Conservation (phyloP, 495 filamentous ascomycete species). For the Aspergillus mulundensis region DNA sequence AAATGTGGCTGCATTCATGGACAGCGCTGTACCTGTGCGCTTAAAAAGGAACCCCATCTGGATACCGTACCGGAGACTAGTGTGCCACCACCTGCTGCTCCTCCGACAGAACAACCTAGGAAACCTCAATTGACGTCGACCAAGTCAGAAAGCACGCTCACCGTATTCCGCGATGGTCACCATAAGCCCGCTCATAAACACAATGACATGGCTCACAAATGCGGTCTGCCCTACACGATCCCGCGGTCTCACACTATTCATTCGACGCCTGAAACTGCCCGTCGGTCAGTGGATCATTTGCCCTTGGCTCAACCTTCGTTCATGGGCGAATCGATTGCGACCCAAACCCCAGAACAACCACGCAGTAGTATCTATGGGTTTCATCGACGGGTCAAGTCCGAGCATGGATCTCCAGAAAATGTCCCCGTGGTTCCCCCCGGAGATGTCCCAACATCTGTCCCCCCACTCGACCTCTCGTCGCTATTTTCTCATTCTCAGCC, state of each 20-base stretch:
- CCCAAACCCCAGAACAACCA: constrained; percentile 28
- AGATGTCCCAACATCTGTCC: constrained; percentile 59
- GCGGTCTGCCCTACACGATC: constrained; percentile 76
- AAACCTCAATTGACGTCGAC: constrained; percentile 75
- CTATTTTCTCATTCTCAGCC: constrained; percentile 48
- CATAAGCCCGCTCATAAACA: constrained; percentile 90
- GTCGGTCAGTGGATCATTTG: constrained; percentile 67
- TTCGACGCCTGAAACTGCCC: constrained; percentile 52
- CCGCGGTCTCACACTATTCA: constrained; percentile 69
- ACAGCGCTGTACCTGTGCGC: constrained; percentile 82
- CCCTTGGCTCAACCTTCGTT: constrained; percentile 46
- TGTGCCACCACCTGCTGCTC: constrained; percentile 38
- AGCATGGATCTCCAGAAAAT: constrained; percentile 66
- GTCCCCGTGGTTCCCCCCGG: constrained; percentile 49
- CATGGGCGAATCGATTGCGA: constrained; percentile 34
- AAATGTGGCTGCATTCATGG: constrained; percentile 88
- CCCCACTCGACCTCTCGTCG: constrained; percentile 60
- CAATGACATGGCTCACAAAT: constrained; percentile 79
- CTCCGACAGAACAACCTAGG: constrained; percentile 47
- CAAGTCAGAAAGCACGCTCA: constrained; percentile 78
- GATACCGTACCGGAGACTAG: constrained; percentile 67
- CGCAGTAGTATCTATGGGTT: constrained; percentile 39
- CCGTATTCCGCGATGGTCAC: constrained; percentile 87
- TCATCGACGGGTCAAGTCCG: constrained; percentile 60
- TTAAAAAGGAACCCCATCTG: constrained; percentile 83